These are phyloP conservation scores for Evansstolkia leycettana DNA, from an alignment of 495 filamentous ascomycete genomes.

Conservation along the genomic window DNA sequence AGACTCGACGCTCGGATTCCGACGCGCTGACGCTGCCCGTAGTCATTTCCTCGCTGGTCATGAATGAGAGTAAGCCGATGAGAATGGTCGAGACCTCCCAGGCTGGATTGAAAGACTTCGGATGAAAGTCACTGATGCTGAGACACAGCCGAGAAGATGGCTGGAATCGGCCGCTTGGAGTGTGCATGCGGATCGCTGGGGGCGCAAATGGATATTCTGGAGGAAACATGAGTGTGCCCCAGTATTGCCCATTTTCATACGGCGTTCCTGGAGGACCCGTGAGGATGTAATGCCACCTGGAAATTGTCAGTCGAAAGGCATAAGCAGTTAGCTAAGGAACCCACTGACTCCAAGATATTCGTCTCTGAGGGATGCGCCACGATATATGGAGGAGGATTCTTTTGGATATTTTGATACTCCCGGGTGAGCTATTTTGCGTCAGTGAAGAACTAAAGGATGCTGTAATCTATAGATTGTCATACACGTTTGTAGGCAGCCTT, in stretches of 20 bases:
- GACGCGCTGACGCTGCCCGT: constrained; percentile 79
- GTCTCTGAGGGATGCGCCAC: constrained; percentile 83
- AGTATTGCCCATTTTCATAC: constrained; percentile 93
- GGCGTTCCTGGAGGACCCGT: constrained; percentile 92
- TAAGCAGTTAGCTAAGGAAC: background rate
- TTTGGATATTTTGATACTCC: constrained; percentile 85
- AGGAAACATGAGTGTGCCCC: constrained; percentile 93
- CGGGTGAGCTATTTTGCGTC: constrained; percentile 57
- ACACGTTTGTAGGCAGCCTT: constrained; percentile 76
- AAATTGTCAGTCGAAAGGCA: constrained; percentile 3
- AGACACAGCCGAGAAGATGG: constrained; percentile 85
- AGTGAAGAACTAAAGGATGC: constrained; percentile 4
- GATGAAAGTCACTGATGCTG: constrained; percentile 93
- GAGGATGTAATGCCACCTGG: constrained; percentile 96
- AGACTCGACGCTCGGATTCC: constrained; percentile 64
- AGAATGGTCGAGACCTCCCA: constrained; percentile 97
- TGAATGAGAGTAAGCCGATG: constrained; percentile 88
- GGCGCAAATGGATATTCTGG: constrained; percentile 95
- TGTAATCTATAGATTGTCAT: constrained; percentile 18
- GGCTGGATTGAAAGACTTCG: constrained; percentile 95
- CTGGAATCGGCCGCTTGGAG: constrained; percentile 89
- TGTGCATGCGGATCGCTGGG: constrained; percentile 97
- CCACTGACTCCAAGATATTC: constrained; percentile 80
- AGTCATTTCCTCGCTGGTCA: constrained; percentile 99
- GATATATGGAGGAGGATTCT: constrained; percentile 90